Base-by-base conservation (phyloP, 495 filamentous ascomycete genomes). In the Penicillium odoratum region DNA sequence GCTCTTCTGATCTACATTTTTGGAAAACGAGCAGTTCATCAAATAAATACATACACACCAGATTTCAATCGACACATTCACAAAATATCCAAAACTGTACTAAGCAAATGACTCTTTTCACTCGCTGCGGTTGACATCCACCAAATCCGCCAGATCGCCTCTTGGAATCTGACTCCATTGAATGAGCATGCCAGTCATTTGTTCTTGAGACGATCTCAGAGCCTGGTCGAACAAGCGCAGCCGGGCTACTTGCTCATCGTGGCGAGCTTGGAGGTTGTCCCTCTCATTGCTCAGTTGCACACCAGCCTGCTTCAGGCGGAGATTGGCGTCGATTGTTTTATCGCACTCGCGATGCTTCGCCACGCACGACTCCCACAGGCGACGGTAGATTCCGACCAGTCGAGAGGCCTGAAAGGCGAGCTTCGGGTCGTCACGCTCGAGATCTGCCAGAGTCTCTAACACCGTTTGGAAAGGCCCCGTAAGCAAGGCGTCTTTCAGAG, bases 371-470 rank as follows among this genome's bases (percentile, higher is more conserved):
- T 60, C 58, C 48, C 47, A 60, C 4, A 56, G 16, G 4, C 58
- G 58, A 25, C 53, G 52, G 11, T 51, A 56, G 18, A 55, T 31
- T 3, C 51, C 16, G 40, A 59, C 36, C 0, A 55, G 29, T 15
- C 52, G 52, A 29, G 58, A 52, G 7, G 28, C 58, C 29, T 55
- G 52, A n/a, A 46, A 34, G 8, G 58, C 58, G 3, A 49, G 26
- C 34, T 60, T 60, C 0, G 58, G 52, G 29, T 60, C 58, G 26
- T 56, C 58, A 6, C 25, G 47, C 44, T 60, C 58, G 9, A 60
- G 31, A 40, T 40, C 11, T 30, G 16, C 18, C 25, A 60, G 34
- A 7, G 38, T 9, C 40, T 60, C 25, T 1, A 60, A 31, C 3
- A 52, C 44, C 10, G 52, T 28, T 30, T 44, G 52, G 31, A 60